Conservation (phyloP, 106 monocot genomes). For the Apostasia shenzhenica region DNA sequence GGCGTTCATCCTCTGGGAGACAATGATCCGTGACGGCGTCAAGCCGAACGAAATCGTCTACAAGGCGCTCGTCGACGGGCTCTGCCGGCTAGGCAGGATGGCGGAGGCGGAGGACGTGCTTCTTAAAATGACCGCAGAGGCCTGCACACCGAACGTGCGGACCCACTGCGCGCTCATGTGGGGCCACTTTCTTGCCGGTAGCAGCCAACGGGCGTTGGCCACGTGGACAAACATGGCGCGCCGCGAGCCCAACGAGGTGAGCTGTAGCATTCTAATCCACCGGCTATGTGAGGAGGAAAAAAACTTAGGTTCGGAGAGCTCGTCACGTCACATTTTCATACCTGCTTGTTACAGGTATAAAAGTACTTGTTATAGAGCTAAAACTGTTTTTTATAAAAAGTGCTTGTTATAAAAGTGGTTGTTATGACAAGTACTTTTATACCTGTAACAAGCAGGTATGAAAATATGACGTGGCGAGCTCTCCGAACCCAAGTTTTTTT, state of each 20-base stretch:
- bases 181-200: slow-evolving; percentile 59
- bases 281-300: slow-evolving; percentile 34
- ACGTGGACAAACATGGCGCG: slow-evolving; percentile 59
- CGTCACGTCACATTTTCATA: too few species aligned
- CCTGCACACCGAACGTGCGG: slow-evolving; percentile 47
- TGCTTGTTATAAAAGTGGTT: too few species aligned
- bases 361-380: too few species aligned
- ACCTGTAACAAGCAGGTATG: too few species aligned
- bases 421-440: too few species aligned
- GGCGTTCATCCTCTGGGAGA: slow-evolving; percentile 54
- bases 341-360: too few species aligned
- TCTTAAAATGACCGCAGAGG: slow-evolving; percentile 37
- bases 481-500: too few species aligned
- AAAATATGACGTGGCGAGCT: too few species aligned
- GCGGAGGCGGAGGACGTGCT: slow-evolving; percentile 50
- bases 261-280: slow-evolving; percentile 72
- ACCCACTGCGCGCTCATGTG: slow-evolving; percentile 57
- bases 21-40: slow-evolving; percentile 41
- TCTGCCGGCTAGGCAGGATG: slow-evolving; percentile 32
- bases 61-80: slow-evolving; percentile 59
- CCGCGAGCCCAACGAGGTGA: slow-evolving; percentile 39
- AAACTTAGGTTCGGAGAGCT: too few species aligned
- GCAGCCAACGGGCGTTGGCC: slow-evolving; percentile 30
- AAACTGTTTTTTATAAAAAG: too few species aligned
- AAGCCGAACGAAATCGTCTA: slow-evolving; percentile 66